phyloP scores from a whole-genome alignment of 305 asterid genomes.

The Rubia balearica region DNA sequence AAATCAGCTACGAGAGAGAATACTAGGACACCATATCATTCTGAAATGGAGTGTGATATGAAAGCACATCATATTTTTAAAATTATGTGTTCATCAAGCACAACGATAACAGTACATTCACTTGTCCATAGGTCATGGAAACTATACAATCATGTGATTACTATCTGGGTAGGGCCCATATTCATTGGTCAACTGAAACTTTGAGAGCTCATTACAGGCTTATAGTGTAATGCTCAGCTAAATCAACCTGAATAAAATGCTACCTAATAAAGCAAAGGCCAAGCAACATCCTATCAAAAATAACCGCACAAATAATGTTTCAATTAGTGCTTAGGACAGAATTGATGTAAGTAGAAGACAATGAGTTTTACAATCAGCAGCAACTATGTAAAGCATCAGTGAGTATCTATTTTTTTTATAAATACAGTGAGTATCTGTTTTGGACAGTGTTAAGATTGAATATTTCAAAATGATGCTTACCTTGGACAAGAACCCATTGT shows the following conservation, averaged over 20 bases:
- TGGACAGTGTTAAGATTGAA: not conserved
- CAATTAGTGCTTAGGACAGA: not conserved
- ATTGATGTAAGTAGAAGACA: not conserved
- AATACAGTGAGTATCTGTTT: too few species aligned
- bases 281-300: not conserved
- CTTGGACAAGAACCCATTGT: conserved; percentile 50
- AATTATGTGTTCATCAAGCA: too few species aligned
- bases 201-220: not conserved
- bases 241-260: not conserved
- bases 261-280: not conserved
- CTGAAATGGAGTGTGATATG: too few species aligned
- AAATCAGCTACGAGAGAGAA: not conserved
- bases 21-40: too few species aligned
- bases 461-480: conserved; percentile 18
- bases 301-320: not conserved
- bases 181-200: not conserved
- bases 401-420: too few species aligned
- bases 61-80: too few species aligned
- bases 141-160: not conserved
- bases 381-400: not conserved
- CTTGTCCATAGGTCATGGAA: not conserved
- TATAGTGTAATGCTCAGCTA: not conserved
- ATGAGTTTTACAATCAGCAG: not conserved
- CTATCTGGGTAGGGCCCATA: not conserved
- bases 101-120: not conserved